These are phyloP conservation scores for Vararia minispora DNA, from an alignment of 768 basidiomycete species.

Conservation along the genomic window DNA sequence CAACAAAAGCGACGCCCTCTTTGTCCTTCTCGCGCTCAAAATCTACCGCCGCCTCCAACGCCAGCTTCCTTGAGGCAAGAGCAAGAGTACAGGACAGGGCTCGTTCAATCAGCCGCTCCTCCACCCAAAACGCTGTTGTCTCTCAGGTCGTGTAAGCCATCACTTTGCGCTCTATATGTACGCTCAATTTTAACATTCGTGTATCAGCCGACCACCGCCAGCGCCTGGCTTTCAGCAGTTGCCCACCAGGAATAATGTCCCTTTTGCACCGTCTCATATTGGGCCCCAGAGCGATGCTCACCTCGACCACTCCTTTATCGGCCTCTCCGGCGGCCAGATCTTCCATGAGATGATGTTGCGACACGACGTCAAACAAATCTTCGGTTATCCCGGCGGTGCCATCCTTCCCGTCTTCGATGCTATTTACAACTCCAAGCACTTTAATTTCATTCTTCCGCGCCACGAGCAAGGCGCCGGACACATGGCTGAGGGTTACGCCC, in stretches of 20 bases:
- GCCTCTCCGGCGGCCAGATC: conserved; percentile 91
- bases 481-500: conserved; percentile 98
- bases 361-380: conserved; percentile 91
- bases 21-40: conserved; percentile 34
- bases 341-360: conserved; percentile 99
- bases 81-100: conserved; percentile 71
- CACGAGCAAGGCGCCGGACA: conserved; percentile 99
- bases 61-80: conserved; percentile 69
- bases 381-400: conserved; percentile 96
- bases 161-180: background rate
- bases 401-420: conserved; percentile 99
- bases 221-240: conserved; percentile 44
- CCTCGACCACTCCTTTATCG: conserved; percentile 80
- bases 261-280: conserved; percentile 23
- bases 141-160: conserved; percentile 48
- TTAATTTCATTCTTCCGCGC: conserved; percentile 89
- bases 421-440: conserved; percentile 92
- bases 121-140: conserved; percentile 46
- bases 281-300: conserved; percentile 32
- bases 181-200: conserved; percentile 1
- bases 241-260: conserved; percentile 29
- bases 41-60: conserved; percentile 34
- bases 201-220: conserved; percentile 47
- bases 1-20: conserved; percentile 22
- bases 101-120: conserved; percentile 61